These are phyloP conservation scores for Calvatia gigantea DNA, from an alignment of 768 basidiomycete genomes.

Conservation along the genomic window DNA sequence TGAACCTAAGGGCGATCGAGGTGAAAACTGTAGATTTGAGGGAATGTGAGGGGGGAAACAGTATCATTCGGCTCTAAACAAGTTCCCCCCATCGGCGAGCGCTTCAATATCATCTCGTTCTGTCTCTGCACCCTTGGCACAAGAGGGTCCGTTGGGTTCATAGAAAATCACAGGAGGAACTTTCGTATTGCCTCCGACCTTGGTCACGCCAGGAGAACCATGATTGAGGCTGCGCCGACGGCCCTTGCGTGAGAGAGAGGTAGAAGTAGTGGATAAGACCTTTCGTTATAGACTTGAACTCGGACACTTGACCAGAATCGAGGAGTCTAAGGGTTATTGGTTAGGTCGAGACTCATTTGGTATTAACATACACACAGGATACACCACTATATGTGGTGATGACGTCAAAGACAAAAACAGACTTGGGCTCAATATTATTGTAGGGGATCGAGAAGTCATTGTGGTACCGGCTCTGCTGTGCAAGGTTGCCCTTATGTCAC, in stretches of 20 bases:
- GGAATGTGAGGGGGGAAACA: too few relatives aligned
- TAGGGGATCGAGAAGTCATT: conserved; percentile 26
- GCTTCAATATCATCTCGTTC: too few relatives aligned
- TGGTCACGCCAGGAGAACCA: conserved; percentile 22
- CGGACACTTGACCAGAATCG: conserved; percentile 26
- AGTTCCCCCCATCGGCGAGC: too few relatives aligned
- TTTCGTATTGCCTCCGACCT: conserved; percentile 26
- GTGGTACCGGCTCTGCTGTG: background rate
- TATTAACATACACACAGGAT: conserved; percentile 29
- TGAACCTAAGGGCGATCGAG: too few relatives aligned
- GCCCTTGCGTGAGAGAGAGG: conserved; percentile 7
- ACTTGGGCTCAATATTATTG: conserved; percentile 31
- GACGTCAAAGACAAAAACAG: conserved; percentile 45
- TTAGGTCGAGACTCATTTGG: background rate
- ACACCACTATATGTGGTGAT: conserved; percentile 48
- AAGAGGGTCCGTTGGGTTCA: too few relatives aligned
- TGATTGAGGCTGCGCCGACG: background rate
- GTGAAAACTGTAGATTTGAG: too few relatives aligned
- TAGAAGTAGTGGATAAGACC: conserved; percentile 22
- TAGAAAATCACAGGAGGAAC: too few relatives aligned
- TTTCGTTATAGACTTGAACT: conserved; percentile 37
- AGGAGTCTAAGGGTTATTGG: conserved; percentile 26
- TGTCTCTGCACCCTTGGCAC: too few relatives aligned
- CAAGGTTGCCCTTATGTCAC: background rate
- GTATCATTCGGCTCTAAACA: too few relatives aligned